Percentiles rank a stretch among this genome's conserved stretches.
Conservation (phyloP, 257 asterid genomes). For the Fraxinus anomala region DNA sequence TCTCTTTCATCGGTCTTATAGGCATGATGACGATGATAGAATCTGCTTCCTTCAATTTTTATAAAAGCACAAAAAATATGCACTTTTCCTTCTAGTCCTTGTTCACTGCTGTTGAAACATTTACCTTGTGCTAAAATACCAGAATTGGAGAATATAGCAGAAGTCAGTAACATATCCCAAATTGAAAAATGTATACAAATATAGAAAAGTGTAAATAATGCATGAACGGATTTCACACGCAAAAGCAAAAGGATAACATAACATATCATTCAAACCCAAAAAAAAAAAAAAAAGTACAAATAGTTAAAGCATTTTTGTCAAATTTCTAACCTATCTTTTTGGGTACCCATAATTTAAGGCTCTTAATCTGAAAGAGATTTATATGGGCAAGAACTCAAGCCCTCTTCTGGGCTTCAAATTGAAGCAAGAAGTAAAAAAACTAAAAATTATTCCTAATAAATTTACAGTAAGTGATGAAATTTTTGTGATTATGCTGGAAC, state of each 20-base stretch:
- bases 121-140: constrained; percentile 58
- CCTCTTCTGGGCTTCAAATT: constrained; percentile 7
- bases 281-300: background rate
- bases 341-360: constrained; percentile 36
- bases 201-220: constrained; percentile 37
- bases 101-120: constrained; percentile 39
- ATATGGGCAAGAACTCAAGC: constrained; percentile 36
- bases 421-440: background rate
- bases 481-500: background rate
- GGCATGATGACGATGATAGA: constrained; percentile 57
- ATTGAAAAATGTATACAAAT: constrained; percentile 32
- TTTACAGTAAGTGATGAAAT: background rate
- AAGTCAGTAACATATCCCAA: constrained; percentile 53
- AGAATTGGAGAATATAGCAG: constrained; percentile 39
- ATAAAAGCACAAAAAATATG: background rate
- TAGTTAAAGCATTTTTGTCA: constrained; percentile 21
- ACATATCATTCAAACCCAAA: background rate
- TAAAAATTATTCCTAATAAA: background rate
- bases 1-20: constrained; percentile 77
- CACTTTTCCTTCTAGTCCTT: constrained; percentile 27
- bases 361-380: background rate
- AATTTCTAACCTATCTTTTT: constrained; percentile 22
- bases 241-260: constrained; percentile 31
- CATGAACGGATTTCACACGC: constrained; percentile 50
- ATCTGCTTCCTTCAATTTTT: constrained; percentile 19